phyloP scores from a whole-genome alignment of 169 alveolate genomes.

The Plasmodium fragile region DNA sequence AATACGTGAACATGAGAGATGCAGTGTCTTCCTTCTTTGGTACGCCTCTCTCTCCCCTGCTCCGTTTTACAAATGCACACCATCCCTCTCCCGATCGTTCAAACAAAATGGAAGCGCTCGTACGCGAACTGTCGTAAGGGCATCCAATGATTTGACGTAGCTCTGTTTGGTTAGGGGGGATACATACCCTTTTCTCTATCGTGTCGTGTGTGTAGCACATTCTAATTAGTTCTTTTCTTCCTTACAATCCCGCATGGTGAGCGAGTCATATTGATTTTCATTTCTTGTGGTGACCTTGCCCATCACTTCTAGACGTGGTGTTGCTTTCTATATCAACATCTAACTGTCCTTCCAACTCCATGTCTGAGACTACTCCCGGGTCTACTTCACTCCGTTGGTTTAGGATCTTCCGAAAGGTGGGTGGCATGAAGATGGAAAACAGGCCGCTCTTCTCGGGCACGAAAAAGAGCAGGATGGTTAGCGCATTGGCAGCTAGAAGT shows the following conservation, averaged over 20 bases:
- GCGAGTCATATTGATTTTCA: background rate
- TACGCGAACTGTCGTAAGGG: background rate
- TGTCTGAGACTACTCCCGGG: background rate
- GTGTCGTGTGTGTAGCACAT: background rate
- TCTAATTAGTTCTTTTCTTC: background rate
- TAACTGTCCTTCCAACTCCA: background rate
- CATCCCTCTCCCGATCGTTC: background rate
- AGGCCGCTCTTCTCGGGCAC: slow-evolving; percentile 13
- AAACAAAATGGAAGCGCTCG: background rate
- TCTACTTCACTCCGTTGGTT: background rate
- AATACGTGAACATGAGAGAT: background rate
- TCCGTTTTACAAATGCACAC: background rate
- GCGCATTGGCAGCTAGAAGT: background rate
- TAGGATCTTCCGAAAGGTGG: background rate
- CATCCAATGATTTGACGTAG: background rate
- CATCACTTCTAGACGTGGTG: background rate
- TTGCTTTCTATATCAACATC: background rate
- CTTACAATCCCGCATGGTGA: background rate
- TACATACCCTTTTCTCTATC: background rate
- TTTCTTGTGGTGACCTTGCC: background rate
- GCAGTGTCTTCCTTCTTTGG: background rate
- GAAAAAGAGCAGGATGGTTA: slow-evolving; percentile 10
- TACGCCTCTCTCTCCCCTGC: background rate
- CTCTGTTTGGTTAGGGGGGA: background rate
- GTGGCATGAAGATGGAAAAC: background rate